Base-by-base conservation (phyloP, 1,284 basidiomycete genomes). In the Laetiporus sulphureus region DNA sequence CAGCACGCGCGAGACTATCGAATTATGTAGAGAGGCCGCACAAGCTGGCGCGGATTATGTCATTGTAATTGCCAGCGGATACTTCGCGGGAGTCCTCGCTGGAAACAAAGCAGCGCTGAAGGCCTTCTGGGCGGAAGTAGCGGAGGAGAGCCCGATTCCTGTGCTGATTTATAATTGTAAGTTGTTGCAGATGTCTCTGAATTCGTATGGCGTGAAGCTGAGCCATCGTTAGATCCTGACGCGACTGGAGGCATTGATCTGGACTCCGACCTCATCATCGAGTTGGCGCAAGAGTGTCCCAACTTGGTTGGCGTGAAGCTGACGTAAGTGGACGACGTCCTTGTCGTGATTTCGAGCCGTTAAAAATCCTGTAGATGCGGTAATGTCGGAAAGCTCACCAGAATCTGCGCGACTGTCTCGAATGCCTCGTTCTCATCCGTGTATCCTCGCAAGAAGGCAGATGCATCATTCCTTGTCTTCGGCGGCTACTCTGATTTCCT, bases 361-460 rank as follows among this genome's bases (percentile, higher is more conserved):
- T 27, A 13, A 27, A 7, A 27, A 15, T 37, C 16, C 5, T 32
- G 34, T 54, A 90, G 87, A 22, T 94, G 91, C 57, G 90, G 88
- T 32, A 87, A 86, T 50, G 86, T 95, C 46, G 91, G 91, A 41
- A 95, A 95, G 65, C 73, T 93, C 53, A 88, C 85, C 18, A 77
- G 91, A 43, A 84, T 95, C 50, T 79, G 82, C 33, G 79, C 78
- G 22, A 71, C 72, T 4, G 77, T 90, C 5, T 73, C 81, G 15
- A 64, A 70, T 13, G 55, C 73, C 3, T 62, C 67, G 3, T 91
- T 90, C 63, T 53, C 65, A 24, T 59, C 69, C 30, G 56, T 64
- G 27, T 68, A 81, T 62, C 83, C 87, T 21, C 81, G 86, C 55
- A 81, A 77, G 61, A 75, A 78, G 54, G 55, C 70, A 16, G 62